phyloP scores from a whole-genome alignment of 352 stramenopile species.

The Globisporangium rhizosaccharum region DNA sequence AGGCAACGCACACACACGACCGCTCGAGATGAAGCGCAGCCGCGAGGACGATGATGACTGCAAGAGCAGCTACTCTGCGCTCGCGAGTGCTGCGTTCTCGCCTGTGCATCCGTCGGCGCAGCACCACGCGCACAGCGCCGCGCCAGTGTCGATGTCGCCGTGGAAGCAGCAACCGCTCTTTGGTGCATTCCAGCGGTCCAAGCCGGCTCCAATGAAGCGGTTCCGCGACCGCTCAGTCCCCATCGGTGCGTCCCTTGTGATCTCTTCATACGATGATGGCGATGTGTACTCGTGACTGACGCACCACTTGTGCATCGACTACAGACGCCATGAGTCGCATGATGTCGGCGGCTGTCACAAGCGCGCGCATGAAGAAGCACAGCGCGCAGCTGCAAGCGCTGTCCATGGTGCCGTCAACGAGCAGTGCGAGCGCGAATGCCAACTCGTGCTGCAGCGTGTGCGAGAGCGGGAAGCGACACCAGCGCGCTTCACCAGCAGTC shows the following conservation, averaged over 20 bases:
- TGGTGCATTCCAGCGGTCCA: conserved; percentile 5
- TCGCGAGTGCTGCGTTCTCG: conserved; percentile 4
- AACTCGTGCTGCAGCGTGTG: conserved; percentile 35
- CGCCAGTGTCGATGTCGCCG: conserved; percentile 35
- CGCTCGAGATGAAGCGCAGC: conserved; percentile 14
- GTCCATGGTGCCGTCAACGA: conserved; percentile 5
- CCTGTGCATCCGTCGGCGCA: conserved; percentile 10
- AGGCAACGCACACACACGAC: not conserved
- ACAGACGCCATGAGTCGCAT: conserved; percentile 69
- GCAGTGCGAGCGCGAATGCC: not conserved
- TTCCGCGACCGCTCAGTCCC: conserved; percentile 62
- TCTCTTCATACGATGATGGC: not conserved
- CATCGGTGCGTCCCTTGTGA: conserved; percentile 32
- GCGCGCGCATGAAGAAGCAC: conserved; percentile 64
- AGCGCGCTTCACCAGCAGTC: conserved; percentile 9
- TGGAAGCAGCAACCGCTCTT: conserved; percentile 34
- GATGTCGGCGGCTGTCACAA: conserved; percentile 70
- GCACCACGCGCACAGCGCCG: conserved; percentile 11
- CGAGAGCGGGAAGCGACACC: conserved; percentile 16
- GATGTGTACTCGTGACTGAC: not conserved
- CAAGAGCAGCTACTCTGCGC: conserved; percentile 6
- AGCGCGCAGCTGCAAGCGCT: conserved; percentile 31
- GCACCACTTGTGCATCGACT: not conserved
- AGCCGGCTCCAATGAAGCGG: conserved; percentile 38
- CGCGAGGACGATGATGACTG: conserved; percentile 15